Base-by-base conservation (phyloP, 768 basidiomycete species). In the Amanita exitialis region DNA sequence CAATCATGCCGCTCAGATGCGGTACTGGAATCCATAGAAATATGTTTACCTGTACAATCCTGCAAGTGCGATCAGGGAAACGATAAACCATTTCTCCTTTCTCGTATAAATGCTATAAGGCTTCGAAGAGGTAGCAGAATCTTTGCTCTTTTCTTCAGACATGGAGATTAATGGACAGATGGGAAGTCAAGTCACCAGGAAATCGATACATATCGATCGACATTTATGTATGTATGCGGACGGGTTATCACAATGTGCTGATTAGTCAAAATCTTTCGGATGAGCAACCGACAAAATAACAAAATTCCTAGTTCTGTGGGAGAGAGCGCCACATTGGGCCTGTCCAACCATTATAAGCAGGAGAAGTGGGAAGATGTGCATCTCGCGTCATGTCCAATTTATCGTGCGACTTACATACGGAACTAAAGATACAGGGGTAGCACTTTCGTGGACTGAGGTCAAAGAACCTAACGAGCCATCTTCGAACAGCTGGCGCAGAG, bases 71-170 rank as follows among this genome's bases (percentile, higher is more conserved):
- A 74, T 69, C 32, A 86, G 66, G 38, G 62, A 58, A 4, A 87
- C 82, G 37, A 87, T 80, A 44, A 76, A 67, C 84, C 83, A 86
- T 66, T 86, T 86, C 60, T 86, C 82, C 5, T 59, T 54, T 2
- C 54, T 57, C 0, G 76, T 74, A 57, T 77, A 86, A 39, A 80
- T 69, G 51, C 74, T 81, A 53, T 71, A 62, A 20, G 72, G 55
- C 52, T 85, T 85, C 12, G 69, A 70, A 16, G 83, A 79, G 28
- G 83, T 58, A 46, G 80, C 64, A 6, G 38, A 21, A 25, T 3
- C 16, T 9, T 47, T 16, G 15, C 21, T n/a, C 23, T 35, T 20
- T 9, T 44, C 28, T 18, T 6, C 28, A n/a, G 25, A 25, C 43
- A 28, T 28, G 16, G 27, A 12, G 7, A 6, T 28, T n/a, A 44